Percentiles rank a stretch among this genome's conserved stretches.
phyloP scores from a whole-genome alignment of 2,329 filamentous ascomycete species.

The Eutypa lata region DNA sequence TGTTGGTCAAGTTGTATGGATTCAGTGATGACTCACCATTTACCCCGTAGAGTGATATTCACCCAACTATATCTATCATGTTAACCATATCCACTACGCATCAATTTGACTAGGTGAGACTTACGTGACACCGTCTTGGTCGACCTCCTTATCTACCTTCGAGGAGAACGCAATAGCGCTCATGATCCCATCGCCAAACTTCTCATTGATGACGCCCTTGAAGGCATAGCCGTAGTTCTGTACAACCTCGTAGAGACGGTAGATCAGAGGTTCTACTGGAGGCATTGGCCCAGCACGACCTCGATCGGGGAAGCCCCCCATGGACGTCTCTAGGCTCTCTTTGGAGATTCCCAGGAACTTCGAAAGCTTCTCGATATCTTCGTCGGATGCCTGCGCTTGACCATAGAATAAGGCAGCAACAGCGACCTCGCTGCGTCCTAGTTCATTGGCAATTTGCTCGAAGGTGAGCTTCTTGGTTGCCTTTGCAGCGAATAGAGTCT shows the following conservation, averaged over 20 bases:
- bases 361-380: slow-evolving; percentile 66
- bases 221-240: slow-evolving; percentile 97
- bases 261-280: slow-evolving; percentile 81
- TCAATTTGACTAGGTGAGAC: slow-evolving; percentile 6
- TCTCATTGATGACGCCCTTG: slow-evolving; percentile 94
- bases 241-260: slow-evolving; percentile 88
- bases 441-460: slow-evolving; percentile 68
- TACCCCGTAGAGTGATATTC: slow-evolving; percentile 30
- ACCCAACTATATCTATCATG: slow-evolving; percentile 24
- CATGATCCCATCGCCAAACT: slow-evolving; percentile 94
- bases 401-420: slow-evolving; percentile 90
- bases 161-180: slow-evolving; percentile 90
- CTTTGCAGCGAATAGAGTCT: slow-evolving; percentile 78
- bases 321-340: slow-evolving; percentile 54
- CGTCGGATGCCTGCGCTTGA: slow-evolving; percentile 68
- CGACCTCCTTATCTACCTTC: slow-evolving; percentile 90
- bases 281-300: slow-evolving; percentile 80
- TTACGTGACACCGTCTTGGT: slow-evolving; percentile 67
- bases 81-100: slow-evolving; percentile 6
- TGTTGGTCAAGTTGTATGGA: background rate
- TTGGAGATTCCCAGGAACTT: slow-evolving; percentile 60
- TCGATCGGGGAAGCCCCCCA: slow-evolving; percentile 75
- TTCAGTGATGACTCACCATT: slow-evolving; percentile 23
- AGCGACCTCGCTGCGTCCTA: slow-evolving; percentile 79
- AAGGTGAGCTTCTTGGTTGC: slow-evolving; percentile 73